phyloP scores from a whole-genome alignment of 2,329 filamentous ascomycete genomes.

The Fusarium sublunatum region DNA sequence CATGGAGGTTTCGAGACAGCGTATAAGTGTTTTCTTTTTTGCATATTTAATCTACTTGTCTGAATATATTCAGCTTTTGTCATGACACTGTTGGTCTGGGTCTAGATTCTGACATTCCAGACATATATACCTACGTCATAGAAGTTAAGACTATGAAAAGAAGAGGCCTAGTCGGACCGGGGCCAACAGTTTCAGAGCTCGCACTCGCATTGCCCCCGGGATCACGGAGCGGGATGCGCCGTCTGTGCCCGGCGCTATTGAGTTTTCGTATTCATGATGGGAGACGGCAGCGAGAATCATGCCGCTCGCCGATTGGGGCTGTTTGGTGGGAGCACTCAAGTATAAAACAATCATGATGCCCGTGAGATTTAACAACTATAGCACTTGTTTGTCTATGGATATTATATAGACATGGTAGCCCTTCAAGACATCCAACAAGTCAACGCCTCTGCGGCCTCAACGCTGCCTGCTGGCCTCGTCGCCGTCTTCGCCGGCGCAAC shows the following conservation, averaged over 20 bases:
- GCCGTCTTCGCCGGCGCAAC: conserved; percentile 66
- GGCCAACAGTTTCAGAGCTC: conserved; percentile 6
- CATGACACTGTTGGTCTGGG: neutral
- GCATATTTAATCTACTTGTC: conserved; percentile 41
- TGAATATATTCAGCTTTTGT: conserved; percentile 21
- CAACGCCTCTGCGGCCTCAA: conserved; percentile 21
- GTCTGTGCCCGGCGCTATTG: conserved; percentile 29
- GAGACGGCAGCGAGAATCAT: neutral
- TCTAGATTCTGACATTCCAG: no score
- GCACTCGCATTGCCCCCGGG: conserved; percentile 25
- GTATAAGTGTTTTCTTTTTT: conserved; percentile 37
- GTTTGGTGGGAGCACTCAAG: neutral
- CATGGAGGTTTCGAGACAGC: conserved; percentile 36
- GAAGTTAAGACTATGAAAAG: conserved; percentile 18
- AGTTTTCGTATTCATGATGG: conserved; percentile 34
- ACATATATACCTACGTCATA: neutral
- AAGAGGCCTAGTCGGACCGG: neutral
- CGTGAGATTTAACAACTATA: no score
- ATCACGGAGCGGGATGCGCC: neutral
- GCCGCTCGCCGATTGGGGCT: neutral
- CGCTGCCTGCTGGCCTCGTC: conserved; percentile 47
- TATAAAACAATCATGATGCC: neutral
- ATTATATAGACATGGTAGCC: conserved; percentile 20
- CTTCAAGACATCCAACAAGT: conserved; percentile 24
- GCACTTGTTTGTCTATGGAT: no score